Percentiles rank a stretch among this genome's conserved stretches.
Conservation (phyloP, 2,329 filamentous ascomycete species). For the Rutstroemia sp. region DNA sequence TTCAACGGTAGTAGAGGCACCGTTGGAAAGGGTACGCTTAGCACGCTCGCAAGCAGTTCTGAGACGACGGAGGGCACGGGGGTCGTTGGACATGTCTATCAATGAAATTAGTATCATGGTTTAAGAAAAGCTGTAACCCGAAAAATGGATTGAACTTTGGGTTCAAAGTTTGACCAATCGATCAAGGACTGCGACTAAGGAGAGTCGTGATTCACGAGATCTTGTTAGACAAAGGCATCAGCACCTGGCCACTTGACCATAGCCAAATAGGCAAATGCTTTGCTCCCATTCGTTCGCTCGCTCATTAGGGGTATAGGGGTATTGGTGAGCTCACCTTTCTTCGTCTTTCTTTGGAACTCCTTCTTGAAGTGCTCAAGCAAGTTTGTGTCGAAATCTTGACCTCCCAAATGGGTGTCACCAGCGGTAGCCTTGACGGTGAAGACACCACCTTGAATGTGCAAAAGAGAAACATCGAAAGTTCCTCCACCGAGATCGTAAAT, state of each 20-base stretch:
- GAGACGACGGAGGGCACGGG: slow-evolving; percentile 90
- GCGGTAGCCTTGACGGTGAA: slow-evolving; percentile 99
- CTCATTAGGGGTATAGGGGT: neutral
- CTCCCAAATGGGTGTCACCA: slow-evolving; percentile 94
- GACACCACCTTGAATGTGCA: slow-evolving; percentile 98
- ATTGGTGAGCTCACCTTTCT: neutral
- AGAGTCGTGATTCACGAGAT: too few species aligned
- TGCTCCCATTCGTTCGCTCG: neutral
- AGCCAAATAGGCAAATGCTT: neutral
- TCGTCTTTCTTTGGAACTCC: slow-evolving; percentile 57
- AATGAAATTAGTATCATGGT: neutral
- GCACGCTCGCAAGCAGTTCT: slow-evolving; percentile 98
- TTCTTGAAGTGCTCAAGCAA: slow-evolving; percentile 95
- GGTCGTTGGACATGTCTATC: slow-evolving; percentile 62
- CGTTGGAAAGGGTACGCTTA: slow-evolving; percentile 97
- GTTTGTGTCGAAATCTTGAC: slow-evolving; percentile 94
- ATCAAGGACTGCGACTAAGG: too few species aligned
- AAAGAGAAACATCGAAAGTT: slow-evolving; percentile 99
- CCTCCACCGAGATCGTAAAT: slow-evolving; percentile 99
- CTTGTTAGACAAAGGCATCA: too few species aligned
- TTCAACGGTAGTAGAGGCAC: slow-evolving; percentile 94
- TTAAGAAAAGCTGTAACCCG: neutral
- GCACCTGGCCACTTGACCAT: too few species aligned
- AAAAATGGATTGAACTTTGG: too few species aligned
- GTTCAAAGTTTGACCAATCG: too few species aligned